Evolutionary conservation across 2,329 filamentous ascomycete genomes (phyloP).

Genomic region (Talaromyces sp.): DNA sequence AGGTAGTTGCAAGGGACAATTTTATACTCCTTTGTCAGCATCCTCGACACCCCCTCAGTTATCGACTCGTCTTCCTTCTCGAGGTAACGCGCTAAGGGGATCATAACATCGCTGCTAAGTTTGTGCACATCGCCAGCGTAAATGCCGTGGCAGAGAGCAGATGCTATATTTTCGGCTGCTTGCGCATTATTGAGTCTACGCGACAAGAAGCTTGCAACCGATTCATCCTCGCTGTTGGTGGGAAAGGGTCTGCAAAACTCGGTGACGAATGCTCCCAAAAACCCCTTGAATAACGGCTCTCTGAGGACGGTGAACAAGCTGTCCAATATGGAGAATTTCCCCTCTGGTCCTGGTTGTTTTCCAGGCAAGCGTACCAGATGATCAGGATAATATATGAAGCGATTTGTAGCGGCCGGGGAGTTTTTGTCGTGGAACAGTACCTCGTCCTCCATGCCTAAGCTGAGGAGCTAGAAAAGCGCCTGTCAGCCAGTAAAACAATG

Average conservation of each 20-base stretch:
- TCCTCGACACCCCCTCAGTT: slow-evolving; percentile 14
- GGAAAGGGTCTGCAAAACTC: slow-evolving; percentile 26
- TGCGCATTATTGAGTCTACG: slow-evolving; percentile 50
- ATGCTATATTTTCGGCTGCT: slow-evolving; percentile 66
- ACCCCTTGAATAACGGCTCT: slow-evolving; percentile 54
- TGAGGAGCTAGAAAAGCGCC: slow-evolving; percentile 44
- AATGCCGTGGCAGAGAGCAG: slow-evolving; percentile 76
- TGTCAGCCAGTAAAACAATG: neutral
- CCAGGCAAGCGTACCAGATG: slow-evolving; percentile 63
- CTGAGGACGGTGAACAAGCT: slow-evolving; percentile 29
- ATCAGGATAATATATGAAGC: slow-evolving; percentile 86
- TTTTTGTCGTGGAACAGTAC: slow-evolving; percentile 49
- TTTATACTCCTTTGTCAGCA: slow-evolving; percentile 7
- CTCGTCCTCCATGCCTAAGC: slow-evolving; percentile 53
- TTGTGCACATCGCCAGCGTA: slow-evolving; percentile 84
- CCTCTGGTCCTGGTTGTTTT: slow-evolving; percentile 20
- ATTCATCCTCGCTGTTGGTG: slow-evolving; percentile 54
- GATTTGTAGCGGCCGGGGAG: slow-evolving; percentile 53
- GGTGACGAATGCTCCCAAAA: slow-evolving; percentile 28
- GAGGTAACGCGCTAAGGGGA: slow-evolving; percentile 47
- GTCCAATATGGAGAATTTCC: slow-evolving; percentile 18
- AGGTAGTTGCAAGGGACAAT: slow-evolving; percentile 21
- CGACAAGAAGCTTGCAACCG: slow-evolving; percentile 62
- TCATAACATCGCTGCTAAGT: slow-evolving; percentile 65
- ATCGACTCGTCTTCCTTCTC: slow-evolving; percentile 31